These are phyloP conservation scores for Dactylellina drechsleri DNA, from an alignment of 2,329 filamentous ascomycete genomes.

Conservation along the genomic window DNA sequence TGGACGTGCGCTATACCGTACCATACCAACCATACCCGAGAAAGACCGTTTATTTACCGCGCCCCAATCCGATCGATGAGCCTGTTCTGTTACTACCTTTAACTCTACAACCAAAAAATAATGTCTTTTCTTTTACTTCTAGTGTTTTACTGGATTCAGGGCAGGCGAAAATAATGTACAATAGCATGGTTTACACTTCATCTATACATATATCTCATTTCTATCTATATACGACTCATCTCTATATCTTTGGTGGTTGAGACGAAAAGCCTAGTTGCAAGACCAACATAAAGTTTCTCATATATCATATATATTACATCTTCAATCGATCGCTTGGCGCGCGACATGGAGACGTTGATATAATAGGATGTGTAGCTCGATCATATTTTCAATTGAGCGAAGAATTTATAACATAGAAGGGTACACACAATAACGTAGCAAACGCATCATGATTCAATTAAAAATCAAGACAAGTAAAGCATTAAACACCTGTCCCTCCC, in stretches of 20 bases:
- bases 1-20: background rate
- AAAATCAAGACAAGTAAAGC: slow-evolving; percentile 18
- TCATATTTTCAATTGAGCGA: too few relatives aligned
- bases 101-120: slow-evolving; percentile 26
- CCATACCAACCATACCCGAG: background rate
- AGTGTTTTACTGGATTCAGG: slow-evolving; percentile 21
- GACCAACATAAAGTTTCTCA: background rate
- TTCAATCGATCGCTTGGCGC: too few relatives aligned
- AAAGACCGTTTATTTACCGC: background rate
- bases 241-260: too few relatives aligned
- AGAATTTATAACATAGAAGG: too few relatives aligned
- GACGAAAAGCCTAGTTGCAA: too few relatives aligned
- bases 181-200: slow-evolving; percentile 38
- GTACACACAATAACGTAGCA: background rate
- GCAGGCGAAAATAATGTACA: slow-evolving; percentile 39
- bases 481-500: slow-evolving; percentile 36
- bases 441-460: background rate
- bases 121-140: slow-evolving; percentile 22
- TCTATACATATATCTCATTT: slow-evolving; percentile 3
- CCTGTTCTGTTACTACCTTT: slow-evolving; percentile 12
- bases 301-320: too few relatives aligned
- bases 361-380: too few relatives aligned
- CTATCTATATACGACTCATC: too few relatives aligned
- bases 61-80: background rate
- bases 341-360: too few relatives aligned